Percentiles rank a stretch among this genome's conserved stretches.
Conservation (phyloP, 257 asterid genomes). For the Knoxia roxburghii region DNA sequence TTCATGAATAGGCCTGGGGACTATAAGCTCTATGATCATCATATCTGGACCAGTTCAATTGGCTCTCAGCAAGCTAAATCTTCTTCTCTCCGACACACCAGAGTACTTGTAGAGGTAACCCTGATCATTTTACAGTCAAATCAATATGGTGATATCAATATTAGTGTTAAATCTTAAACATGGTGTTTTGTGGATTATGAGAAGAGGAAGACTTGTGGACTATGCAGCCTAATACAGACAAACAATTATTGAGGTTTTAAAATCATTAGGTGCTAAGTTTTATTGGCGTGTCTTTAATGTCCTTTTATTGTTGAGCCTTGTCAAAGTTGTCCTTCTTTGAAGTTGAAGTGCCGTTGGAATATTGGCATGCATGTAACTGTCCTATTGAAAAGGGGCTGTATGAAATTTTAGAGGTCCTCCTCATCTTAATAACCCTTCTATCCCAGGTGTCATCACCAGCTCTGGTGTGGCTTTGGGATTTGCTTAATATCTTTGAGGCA, state of each 20-base stretch:
- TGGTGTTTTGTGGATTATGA: too few species aligned
- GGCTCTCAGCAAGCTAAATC: too few species aligned
- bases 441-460: constrained; percentile 9
- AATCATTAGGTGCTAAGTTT: not conserved
- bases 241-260: constrained; percentile 8
- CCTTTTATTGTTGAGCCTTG: constrained; percentile 14
- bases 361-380: not conserved
- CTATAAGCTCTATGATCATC: too few species aligned
- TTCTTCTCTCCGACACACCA: too few species aligned
- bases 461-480: not conserved
- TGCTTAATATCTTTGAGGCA: constrained; percentile 12
- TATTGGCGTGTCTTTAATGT: constrained; percentile 2
- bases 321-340: constrained; percentile 11
- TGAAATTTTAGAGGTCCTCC: constrained; percentile 4
- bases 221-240: constrained; percentile 33
- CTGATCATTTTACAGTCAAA: too few species aligned
- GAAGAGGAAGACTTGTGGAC: not conserved
- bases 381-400: constrained; percentile 8
- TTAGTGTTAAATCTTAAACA: too few species aligned
- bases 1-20: too few species aligned
- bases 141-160: too few species aligned
- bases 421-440: not conserved
- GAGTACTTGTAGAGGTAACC: too few species aligned
- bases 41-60: too few species aligned
- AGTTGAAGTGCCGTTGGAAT: constrained; percentile 8